Conservation (phyloP, 352 stramenopile genomes). For the Phytophthora melonis region DNA sequence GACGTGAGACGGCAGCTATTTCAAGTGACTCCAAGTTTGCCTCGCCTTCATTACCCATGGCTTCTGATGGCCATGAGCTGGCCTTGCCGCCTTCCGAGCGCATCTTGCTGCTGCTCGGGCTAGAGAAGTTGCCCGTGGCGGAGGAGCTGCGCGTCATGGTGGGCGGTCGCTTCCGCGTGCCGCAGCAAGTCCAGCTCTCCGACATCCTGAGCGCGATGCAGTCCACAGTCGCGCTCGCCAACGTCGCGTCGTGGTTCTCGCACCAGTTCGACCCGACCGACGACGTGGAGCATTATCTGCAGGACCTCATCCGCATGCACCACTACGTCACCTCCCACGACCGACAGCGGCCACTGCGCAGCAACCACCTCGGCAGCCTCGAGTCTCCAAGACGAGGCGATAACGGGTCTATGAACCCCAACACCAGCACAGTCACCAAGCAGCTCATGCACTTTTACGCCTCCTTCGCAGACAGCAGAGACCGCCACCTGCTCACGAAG, state of each 20-base stretch:
- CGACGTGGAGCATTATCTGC: slow-evolving; percentile 67
- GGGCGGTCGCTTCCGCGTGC: slow-evolving; percentile 45
- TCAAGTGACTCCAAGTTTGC: slow-evolving; percentile 4
- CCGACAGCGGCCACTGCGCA: slow-evolving; percentile 35
- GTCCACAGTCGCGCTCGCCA: slow-evolving; percentile 25
- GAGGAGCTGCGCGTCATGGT: slow-evolving; percentile 52
- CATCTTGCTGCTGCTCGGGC: slow-evolving; percentile 54
- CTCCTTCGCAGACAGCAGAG: slow-evolving; percentile 48
- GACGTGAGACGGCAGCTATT: neutral
- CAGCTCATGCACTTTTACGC: slow-evolving; percentile 56
- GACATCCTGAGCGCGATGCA: slow-evolving; percentile 39
- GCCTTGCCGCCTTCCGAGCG: slow-evolving; percentile 16
- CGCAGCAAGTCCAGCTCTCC: slow-evolving; percentile 53
- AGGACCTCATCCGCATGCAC: slow-evolving; percentile 67
- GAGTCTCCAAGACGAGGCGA: slow-evolving; percentile 10
- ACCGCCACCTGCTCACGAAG: slow-evolving; percentile 59
- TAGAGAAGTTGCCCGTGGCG: slow-evolving; percentile 43
- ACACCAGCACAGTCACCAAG: slow-evolving; percentile 15
- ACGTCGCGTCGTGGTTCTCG: slow-evolving; percentile 58
- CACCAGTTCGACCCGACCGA: slow-evolving; percentile 63
- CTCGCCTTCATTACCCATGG: slow-evolving; percentile 1
- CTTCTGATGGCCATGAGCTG: slow-evolving; percentile 1
- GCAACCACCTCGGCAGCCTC: slow-evolving; percentile 20
- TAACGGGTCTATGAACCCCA: neutral
- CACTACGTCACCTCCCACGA: slow-evolving; percentile 58